These are phyloP conservation scores for Monosporascus sp. DNA, from an alignment of 2,329 filamentous ascomycete genomes.

Conservation along the genomic window DNA sequence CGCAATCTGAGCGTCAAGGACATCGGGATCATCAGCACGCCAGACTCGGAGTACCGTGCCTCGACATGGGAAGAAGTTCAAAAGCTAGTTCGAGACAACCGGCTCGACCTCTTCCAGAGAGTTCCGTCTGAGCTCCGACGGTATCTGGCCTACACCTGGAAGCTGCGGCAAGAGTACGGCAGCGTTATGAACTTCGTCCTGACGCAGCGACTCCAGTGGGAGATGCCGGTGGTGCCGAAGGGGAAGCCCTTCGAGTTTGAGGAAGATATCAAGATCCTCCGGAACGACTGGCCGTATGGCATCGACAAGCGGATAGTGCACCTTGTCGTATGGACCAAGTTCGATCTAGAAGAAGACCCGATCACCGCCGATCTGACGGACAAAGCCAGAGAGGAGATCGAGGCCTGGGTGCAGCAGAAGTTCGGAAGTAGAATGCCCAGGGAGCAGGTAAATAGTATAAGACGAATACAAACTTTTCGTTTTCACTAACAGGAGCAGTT, in stretches of 20 bases:
- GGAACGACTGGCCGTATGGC: conserved; percentile 94
- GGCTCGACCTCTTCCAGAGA: conserved; percentile 71
- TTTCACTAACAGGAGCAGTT: conserved; percentile 21
- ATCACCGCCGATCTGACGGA: conserved; percentile 62
- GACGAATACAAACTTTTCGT: conserved; percentile 18
- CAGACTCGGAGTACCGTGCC: conserved; percentile 58
- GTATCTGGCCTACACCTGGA: conserved; percentile 66
- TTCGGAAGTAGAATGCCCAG: conserved; percentile 53
- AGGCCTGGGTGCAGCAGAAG: conserved; percentile 61
- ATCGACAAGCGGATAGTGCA: conserved; percentile 74
- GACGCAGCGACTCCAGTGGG: conserved; percentile 65
- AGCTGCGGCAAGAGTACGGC: conserved; percentile 62
- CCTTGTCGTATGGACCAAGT: conserved; percentile 91
- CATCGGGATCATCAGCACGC: conserved; percentile 61
- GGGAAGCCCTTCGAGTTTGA: conserved; percentile 38
- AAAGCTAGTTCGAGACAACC: conserved; percentile 57
- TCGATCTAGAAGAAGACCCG: conserved; percentile 65
- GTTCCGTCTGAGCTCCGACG: conserved; percentile 70
- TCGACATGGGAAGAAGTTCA: conserved; percentile 67
- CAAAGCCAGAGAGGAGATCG: conserved; percentile 57
- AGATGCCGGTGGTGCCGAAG: conserved; percentile 30
- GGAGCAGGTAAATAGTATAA: conserved; percentile 41
- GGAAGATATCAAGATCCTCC: conserved; percentile 66
- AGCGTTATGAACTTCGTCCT: conserved; percentile 75
- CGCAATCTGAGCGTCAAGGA: conserved; percentile 61